Base-by-base conservation (phyloP, 345 rosid genomes). In the Microthlaspi erraticum region DNA sequence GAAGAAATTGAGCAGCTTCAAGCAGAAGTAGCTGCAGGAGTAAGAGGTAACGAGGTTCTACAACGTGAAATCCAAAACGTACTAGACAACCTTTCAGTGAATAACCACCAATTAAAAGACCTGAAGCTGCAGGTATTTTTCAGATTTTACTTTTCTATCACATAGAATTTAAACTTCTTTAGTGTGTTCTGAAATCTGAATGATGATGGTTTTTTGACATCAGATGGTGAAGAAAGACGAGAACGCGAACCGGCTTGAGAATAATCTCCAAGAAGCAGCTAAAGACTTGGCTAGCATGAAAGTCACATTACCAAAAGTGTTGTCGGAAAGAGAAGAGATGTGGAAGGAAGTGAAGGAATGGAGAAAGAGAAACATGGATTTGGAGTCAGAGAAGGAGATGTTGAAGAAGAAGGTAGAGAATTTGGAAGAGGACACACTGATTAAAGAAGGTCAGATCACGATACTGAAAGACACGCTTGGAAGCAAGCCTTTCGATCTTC, bases 391-490 rank as follows among this genome's bases (percentile, higher is more conserved):
- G 80, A 82, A 83, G 43, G 83, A 77, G 8, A 20, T 55, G 60
- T 67, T 95, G 81, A 95, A 83, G 81, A 89, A 82, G 81, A 90
- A 88, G 81, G 83, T 90, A 6, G 96, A 92, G 70, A 69, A 81
- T 55, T 79, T 91, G 44, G 98, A 95, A 41, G 98, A 95, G 62
- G 98, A 92, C 57, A 68, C 85, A 44, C 97, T 85, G 36, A 48
- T 83, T 69, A 92, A 88, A 63, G 99, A 92, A 85, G 97, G 99
- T 37, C 90, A 95, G 66, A 90, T 95, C 68, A 88, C 93, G 6
- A 90, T 95, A 64, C 82, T 92, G 7, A 90, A 86, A 76, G 99
- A 94, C 75, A 57, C 86, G 12, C 57, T 92, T 52, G 81, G 85
- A 54, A 83, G 57, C 63, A 83, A 77, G 64, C 75, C 80, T 38